phyloP scores from a whole-genome alignment of 495 filamentous ascomycete species.

The Penicillium macrosclerotiorum region DNA sequence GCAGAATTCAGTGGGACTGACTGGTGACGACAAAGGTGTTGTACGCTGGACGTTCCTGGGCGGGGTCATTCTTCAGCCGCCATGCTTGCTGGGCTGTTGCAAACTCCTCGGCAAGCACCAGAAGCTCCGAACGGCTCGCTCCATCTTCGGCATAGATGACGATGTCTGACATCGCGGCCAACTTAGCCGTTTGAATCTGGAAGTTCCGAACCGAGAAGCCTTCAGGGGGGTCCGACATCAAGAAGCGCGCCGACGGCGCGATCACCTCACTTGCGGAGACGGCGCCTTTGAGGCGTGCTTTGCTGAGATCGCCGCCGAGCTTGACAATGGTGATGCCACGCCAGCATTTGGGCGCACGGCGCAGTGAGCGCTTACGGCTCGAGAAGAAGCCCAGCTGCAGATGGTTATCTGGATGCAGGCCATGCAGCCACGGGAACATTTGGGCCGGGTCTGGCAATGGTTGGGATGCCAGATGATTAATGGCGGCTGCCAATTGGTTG shows the following conservation, averaged over 20 bases:
- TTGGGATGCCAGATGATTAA: slow-evolving; percentile 72
- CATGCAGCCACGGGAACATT: slow-evolving; percentile 98
- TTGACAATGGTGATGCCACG: slow-evolving; percentile 86
- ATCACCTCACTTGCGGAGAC: slow-evolving; percentile 79
- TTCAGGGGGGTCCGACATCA: slow-evolving; percentile 73
- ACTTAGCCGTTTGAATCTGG: slow-evolving; percentile 91
- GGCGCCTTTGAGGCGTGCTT: slow-evolving; percentile 81
- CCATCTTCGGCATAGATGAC: slow-evolving; percentile 81
- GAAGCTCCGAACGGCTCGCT: slow-evolving; percentile 50
- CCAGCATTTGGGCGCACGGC: slow-evolving; percentile 74
- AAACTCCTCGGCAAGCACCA: slow-evolving; percentile 67
- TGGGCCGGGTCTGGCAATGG: slow-evolving; percentile 76
- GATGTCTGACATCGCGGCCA: slow-evolving; percentile 85
- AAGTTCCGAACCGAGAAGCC: slow-evolving; percentile 91
- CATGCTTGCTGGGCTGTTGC: slow-evolving; percentile 74
- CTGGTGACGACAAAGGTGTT: slow-evolving; percentile 79
- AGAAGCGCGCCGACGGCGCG: slow-evolving; percentile 38
- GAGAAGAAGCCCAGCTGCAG: slow-evolving; percentile 88
- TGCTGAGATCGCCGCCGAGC: slow-evolving; percentile 73
- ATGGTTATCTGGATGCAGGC: slow-evolving; percentile 84
- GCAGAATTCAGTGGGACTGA: slow-evolving; percentile 34
- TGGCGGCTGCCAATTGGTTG: slow-evolving; percentile 61
- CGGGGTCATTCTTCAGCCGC: slow-evolving; percentile 59
- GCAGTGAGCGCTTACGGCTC: slow-evolving; percentile 65
- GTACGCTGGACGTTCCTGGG: slow-evolving; percentile 60